Conservation (phyloP, 1,284 basidiomycete species). For the Ceratobasidium sp. region DNA sequence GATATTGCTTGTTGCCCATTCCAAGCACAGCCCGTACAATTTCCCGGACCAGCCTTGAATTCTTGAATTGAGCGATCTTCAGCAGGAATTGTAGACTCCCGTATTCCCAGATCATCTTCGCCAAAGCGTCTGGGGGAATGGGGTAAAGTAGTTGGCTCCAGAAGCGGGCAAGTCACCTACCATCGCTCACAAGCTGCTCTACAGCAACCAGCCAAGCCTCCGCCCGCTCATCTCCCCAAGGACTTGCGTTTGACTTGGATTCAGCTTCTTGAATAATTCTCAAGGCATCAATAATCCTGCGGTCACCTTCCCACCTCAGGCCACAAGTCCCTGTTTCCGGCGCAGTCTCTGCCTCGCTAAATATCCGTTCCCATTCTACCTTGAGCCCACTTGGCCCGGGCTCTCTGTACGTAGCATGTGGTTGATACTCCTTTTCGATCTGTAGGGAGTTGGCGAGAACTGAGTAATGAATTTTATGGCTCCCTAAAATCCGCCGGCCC, state of each 20-base stretch:
- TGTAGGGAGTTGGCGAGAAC: conserved; percentile 1
- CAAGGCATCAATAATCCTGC: neutral
- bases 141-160: too few species aligned
- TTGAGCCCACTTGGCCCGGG: neutral
- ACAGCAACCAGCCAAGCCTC: neutral
- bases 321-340: too few species aligned
- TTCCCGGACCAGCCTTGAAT: neutral
- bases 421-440: neutral
- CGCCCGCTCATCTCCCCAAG: too few species aligned
- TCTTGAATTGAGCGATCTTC: neutral
- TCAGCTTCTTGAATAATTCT: neutral
- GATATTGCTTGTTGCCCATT: neutral
- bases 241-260: neutral
- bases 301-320: neutral
- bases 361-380: neutral
- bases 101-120: conserved; percentile 21
- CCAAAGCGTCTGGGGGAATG: neutral
- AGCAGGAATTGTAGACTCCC: neutral
- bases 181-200: neutral
- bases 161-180: too few species aligned
- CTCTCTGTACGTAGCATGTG: neutral
- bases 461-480: conserved; percentile 5
- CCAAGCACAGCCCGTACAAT: neutral
- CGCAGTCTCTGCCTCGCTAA: neutral
- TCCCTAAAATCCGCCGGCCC: neutral